Evolutionary conservation across 2,329 filamentous ascomycete species (phyloP).

Genomic region (Aspergillus fumigatus): DNA sequence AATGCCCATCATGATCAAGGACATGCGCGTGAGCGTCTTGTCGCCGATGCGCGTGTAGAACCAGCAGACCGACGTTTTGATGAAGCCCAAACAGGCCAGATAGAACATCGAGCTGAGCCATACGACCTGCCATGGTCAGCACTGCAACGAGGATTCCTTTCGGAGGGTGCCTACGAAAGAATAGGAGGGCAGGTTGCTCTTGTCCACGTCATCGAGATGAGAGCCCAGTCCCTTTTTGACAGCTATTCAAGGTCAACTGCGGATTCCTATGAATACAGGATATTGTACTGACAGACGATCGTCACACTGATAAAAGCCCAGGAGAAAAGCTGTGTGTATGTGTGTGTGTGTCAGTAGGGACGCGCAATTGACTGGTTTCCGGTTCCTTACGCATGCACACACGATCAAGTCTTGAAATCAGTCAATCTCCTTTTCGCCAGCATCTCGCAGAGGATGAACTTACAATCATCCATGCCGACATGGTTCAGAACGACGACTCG

Average conservation of each 20-base stretch:
- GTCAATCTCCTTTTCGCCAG: constrained; percentile 3
- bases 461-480: constrained; percentile 30
- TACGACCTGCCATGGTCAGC: constrained; percentile 26
- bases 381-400: constrained; percentile 23
- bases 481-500: constrained; percentile 34
- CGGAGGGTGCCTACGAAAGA: constrained; percentile 13
- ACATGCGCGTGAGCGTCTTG: constrained; percentile 30
- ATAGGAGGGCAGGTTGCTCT: constrained; percentile 11
- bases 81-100: constrained; percentile 43
- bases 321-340: constrained; percentile 23
- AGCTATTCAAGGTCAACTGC: constrained; percentile 6
- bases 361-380: neutral
- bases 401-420: constrained; percentile 25
- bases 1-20: constrained; percentile 39
- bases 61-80: constrained; percentile 46
- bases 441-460: constrained; percentile 4
- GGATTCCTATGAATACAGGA: neutral
- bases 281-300: constrained; percentile 25
- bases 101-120: constrained; percentile 49
- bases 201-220: constrained; percentile 11
- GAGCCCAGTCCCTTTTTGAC: constrained; percentile 17
- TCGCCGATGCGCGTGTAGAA: constrained; percentile 45
- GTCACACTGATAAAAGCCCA: constrained; percentile 36
- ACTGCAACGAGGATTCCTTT: neutral
- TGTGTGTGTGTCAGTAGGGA: constrained; percentile 12